Conservation (phyloP, 495 filamentous ascomycete genomes). For the Hypoxylon perforatum region DNA sequence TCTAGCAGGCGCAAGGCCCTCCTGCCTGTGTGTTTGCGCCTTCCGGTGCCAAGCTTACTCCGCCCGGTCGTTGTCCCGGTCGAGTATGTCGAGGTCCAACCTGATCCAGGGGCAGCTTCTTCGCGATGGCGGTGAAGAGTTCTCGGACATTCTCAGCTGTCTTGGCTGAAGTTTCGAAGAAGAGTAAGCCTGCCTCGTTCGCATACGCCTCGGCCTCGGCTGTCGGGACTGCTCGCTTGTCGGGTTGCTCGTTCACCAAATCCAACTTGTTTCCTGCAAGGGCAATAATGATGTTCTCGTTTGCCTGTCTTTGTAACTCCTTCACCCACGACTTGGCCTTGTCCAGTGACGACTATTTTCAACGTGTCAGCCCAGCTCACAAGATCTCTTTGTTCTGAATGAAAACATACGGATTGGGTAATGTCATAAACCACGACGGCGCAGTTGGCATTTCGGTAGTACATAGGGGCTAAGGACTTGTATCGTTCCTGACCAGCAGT, state of each 20-base stretch:
- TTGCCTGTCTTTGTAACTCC: slow-evolving; percentile 96
- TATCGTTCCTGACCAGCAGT: slow-evolving; percentile 98
- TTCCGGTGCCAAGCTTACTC: slow-evolving; percentile 84
- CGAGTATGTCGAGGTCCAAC: slow-evolving; percentile 85
- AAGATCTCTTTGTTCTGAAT: slow-evolving; percentile 17
- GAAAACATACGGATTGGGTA: slow-evolving; percentile 86
- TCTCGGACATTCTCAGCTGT: slow-evolving; percentile 95
- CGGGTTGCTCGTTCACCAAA: slow-evolving; percentile 86
- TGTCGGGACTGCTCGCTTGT: slow-evolving; percentile 89
- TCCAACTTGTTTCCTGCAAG: slow-evolving; percentile 98
- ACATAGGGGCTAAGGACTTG: slow-evolving; percentile 98
- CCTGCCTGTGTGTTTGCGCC: slow-evolving; percentile 78
- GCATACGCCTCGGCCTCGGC: slow-evolving; percentile 96
- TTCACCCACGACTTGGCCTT: slow-evolving; percentile 99
- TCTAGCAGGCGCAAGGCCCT: slow-evolving; percentile 79
- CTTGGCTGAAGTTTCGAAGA: slow-evolving; percentile 98
- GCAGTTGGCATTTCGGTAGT: slow-evolving; percentile 99
- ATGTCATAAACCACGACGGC: slow-evolving; percentile 99
- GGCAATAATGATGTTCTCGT: slow-evolving; percentile 99
- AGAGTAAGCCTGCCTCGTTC: slow-evolving; percentile 88
- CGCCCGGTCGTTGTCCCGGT: slow-evolving; percentile 74
- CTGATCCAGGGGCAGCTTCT: slow-evolving; percentile 95
- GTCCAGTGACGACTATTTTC: slow-evolving; percentile 84
- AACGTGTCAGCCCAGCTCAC: slow-evolving; percentile 16
- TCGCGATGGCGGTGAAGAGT: slow-evolving; percentile 97